Percentiles rank a stretch among this genome's conserved stretches.
Conservation (phyloP, 1,284 basidiomycete genomes). For the Tilletia indica region DNA sequence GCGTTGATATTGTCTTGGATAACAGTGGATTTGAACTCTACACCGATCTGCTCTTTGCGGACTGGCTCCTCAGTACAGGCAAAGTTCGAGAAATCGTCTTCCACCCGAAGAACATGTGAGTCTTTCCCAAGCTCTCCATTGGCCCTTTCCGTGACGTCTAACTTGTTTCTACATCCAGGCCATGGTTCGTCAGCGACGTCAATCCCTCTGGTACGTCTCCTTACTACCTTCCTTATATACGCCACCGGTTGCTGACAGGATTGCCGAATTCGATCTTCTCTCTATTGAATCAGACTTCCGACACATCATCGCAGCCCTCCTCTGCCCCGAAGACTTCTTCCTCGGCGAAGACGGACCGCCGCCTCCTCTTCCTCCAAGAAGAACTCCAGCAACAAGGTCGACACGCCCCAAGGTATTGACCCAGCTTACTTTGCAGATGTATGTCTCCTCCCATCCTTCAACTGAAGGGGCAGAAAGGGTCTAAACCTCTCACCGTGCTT, state of each 20-base stretch:
- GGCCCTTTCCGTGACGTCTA: no score
- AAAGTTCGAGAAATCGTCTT: constrained; percentile 49
- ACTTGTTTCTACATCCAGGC: constrained; percentile 55
- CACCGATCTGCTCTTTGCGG: constrained; percentile 90
- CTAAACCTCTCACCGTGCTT: background rate
- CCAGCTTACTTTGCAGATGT: constrained; percentile 37
- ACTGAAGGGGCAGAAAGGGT: no score
- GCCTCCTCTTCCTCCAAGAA: background rate
- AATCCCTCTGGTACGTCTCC: constrained; percentile 45
- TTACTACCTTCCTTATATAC: background rate
- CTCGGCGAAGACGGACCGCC: constrained; percentile 40
- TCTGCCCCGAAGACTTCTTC: constrained; percentile 62
- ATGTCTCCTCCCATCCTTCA: background rate
- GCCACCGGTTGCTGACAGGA: background rate
- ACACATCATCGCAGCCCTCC: constrained; percentile 58
- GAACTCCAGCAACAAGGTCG: constrained; percentile 6
- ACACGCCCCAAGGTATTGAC: constrained; percentile 44
- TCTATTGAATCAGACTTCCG: constrained; percentile 27
- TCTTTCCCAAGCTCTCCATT: background rate
- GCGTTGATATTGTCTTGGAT: constrained; percentile 86
- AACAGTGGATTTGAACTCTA: constrained; percentile 91
- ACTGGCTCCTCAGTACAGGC: constrained; percentile 63
- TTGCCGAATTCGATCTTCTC: background rate
- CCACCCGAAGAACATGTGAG: constrained; percentile 51
- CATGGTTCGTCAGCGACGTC: constrained; percentile 53